phyloP scores from a whole-genome alignment of 1,139 yeast species.

The Kodamaea plutei region DNA sequence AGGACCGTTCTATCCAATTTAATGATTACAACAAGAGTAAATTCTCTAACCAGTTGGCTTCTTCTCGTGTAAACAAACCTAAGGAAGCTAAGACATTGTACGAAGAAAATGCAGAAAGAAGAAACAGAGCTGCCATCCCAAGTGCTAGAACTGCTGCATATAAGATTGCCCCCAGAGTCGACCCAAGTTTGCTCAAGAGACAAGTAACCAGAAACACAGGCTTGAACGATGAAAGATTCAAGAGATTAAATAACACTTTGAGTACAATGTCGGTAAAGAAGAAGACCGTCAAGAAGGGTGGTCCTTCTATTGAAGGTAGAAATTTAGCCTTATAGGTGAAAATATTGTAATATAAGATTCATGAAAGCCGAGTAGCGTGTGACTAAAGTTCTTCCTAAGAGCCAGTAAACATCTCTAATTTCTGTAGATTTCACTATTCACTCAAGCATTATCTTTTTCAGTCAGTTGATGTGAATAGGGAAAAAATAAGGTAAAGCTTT shows the following conservation, averaged over 20 bases:
- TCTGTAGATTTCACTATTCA: too few relatives aligned
- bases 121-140: conserved; percentile 94
- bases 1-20: conserved; percentile 75
- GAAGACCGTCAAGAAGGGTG: conserved; percentile 53
- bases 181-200: conserved; percentile 39
- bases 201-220: conserved; percentile 41
- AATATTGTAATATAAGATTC: too few relatives aligned
- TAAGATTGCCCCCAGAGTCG: conserved; percentile 84
- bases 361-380: background rate
- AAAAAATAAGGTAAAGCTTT: too few relatives aligned
- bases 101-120: conserved; percentile 88
- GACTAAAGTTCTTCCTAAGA: too few relatives aligned
- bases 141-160: conserved; percentile 84
- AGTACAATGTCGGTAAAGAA: conserved; percentile 41
- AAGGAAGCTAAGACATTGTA: conserved; percentile 58
- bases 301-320: conserved; percentile 81
- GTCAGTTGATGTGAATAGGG: too few relatives aligned
- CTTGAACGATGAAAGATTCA: conserved; percentile 74
- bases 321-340: conserved; percentile 42
- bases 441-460: too few relatives aligned
- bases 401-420: too few relatives aligned
- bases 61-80: conserved; percentile 26
- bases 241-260: conserved; percentile 59
- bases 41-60: conserved; percentile 45
- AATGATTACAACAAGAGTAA: conserved; percentile 65